Conservation (phyloP, 441 rosid species). For the Mallotus repandus region DNA sequence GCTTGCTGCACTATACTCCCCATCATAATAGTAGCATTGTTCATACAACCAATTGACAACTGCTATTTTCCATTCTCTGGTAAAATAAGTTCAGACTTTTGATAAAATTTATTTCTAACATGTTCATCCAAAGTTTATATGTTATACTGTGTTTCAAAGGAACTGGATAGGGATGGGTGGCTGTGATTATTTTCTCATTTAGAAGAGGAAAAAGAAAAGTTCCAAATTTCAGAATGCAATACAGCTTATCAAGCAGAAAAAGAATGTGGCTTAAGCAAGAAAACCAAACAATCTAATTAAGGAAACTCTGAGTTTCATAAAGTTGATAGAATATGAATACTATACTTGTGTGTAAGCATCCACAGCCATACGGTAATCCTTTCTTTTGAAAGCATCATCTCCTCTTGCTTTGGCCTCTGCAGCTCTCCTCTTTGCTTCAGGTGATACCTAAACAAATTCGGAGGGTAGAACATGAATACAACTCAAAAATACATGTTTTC, state of each 20-base stretch:
- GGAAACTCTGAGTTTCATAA: constrained; percentile 3
- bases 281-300: not conserved
- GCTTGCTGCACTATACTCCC: not conserved
- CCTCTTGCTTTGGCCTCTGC: constrained; percentile 95
- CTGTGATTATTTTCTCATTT: not conserved
- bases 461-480: not conserved
- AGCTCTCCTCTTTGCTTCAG: constrained; percentile 77
- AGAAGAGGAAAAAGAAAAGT: not conserved
- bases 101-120: not conserved
- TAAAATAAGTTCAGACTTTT: not conserved
- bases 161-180: not conserved
- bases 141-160: not conserved
- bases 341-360: constrained; percentile 87
- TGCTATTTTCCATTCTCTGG: constrained; percentile 3
- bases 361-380: constrained; percentile 61
- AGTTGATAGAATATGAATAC: constrained; percentile 14
- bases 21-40: not conserved
- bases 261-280: not conserved
- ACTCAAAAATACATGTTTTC: not conserved
- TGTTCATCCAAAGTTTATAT: not conserved
- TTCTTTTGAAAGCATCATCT: constrained; percentile 72
- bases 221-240: too few species aligned
- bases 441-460: constrained; percentile 52
- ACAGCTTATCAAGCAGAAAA: not conserved
- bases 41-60: not conserved